phyloP scores from a whole-genome alignment of 495 filamentous ascomycete genomes.

The Tuber calosporum region DNA sequence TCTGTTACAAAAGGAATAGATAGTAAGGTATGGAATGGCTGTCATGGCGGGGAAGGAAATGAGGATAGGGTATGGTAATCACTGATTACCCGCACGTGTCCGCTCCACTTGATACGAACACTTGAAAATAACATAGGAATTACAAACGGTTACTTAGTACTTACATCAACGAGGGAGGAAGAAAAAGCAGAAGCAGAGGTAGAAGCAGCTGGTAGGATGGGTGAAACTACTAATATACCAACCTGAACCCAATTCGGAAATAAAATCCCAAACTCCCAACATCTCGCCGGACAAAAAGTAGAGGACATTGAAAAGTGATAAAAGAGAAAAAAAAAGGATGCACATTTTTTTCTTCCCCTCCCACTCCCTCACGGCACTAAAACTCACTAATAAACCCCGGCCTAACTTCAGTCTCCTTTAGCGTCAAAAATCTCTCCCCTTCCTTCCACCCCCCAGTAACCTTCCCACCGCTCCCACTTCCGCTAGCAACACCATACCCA shows the following conservation, averaged over 20 bases:
- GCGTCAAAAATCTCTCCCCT: constrained; percentile 36
- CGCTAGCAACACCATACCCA: constrained; percentile 14
- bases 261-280: not conserved
- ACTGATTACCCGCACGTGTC: not conserved
- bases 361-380: not conserved
- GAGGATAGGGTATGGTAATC: not conserved
- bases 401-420: constrained; percentile 34
- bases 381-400: constrained; percentile 32
- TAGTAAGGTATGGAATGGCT: not conserved
- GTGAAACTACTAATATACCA: not conserved
- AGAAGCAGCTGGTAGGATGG: not conserved
- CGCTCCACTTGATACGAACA: not conserved
- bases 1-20: not conserved
- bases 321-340: not conserved
- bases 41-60: not conserved
- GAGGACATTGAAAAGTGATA: not conserved
- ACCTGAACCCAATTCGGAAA: not conserved
- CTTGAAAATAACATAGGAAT: not conserved
- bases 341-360: not conserved
- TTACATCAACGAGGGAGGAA: constrained; percentile 9
- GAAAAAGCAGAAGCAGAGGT: not conserved
- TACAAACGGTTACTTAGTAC: not conserved
- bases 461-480: constrained; percentile 7
- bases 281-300: not conserved
- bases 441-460: constrained; percentile 26